Conservation (phyloP, 306 rosid genomes). For the Lithocarpus polystachyus region DNA sequence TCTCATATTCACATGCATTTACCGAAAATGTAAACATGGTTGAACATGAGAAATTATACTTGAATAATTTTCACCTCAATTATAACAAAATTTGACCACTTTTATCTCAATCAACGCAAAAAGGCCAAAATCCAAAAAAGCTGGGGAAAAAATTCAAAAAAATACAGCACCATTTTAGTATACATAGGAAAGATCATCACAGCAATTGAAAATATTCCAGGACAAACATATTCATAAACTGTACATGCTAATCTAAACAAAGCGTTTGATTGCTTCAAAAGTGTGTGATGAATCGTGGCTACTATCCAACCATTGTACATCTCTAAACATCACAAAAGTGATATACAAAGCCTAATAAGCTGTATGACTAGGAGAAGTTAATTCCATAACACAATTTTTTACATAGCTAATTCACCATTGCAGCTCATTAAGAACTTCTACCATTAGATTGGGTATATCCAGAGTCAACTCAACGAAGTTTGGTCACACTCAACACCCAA, state of each 20-base stretch:
- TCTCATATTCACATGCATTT: no score
- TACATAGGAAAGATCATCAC: no score
- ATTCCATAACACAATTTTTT: neutral
- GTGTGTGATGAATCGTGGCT: neutral
- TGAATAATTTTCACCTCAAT: no score
- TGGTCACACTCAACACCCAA: slow-evolving; percentile 74
- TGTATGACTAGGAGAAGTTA: neutral
- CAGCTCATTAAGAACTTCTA: neutral
- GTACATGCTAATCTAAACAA: no score
- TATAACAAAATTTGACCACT: no score
- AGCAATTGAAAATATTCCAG: no score
- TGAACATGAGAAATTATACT: rapidly evolving
- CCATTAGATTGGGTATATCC: neutral
- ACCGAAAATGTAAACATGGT: no score
- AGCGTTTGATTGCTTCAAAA: neutral
- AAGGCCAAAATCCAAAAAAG: no score
- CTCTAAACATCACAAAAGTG: neutral
- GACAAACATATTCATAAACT: no score
- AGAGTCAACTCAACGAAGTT: neutral
- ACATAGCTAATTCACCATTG: neutral
- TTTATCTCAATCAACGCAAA: no score
- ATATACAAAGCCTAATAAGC: neutral
- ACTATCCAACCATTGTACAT: neutral
- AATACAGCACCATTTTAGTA: no score
- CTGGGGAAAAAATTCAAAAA: no score